Conservation (phyloP, 1,284 basidiomycete genomes). For the Apiotrichum montevideense region DNA sequence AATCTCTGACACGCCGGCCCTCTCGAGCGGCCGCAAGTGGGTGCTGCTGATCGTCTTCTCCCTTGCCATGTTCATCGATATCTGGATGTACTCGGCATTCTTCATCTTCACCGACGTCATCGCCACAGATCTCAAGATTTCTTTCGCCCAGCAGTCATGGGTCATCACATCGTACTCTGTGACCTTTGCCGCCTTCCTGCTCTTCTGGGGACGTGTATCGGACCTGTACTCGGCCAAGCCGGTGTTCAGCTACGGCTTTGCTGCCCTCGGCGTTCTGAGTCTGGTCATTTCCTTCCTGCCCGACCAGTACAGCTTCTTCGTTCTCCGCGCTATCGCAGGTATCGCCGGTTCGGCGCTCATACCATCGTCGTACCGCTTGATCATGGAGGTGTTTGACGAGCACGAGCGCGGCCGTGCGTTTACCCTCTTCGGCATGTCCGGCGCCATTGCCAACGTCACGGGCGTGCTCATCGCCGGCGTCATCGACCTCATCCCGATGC, state of each 20-base stretch:
- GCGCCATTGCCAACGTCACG: slow-evolving; percentile 39
- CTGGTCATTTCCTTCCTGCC: slow-evolving; percentile 33
- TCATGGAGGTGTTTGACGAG: slow-evolving; percentile 33
- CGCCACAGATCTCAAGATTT: slow-evolving; percentile 13
- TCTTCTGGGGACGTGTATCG: slow-evolving; percentile 35
- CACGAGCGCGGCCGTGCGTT: slow-evolving; percentile 33
- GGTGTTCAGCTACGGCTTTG: slow-evolving; percentile 31
- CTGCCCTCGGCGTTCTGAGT: slow-evolving; percentile 25
- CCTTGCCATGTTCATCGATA: slow-evolving; percentile 28
- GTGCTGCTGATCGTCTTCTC: slow-evolving; percentile 24
- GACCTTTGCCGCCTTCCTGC: slow-evolving; percentile 38
- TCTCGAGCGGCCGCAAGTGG: slow-evolving; percentile 18
- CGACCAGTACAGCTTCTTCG: slow-evolving; percentile 30
- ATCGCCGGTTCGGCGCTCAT: slow-evolving; percentile 30
- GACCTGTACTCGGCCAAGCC: slow-evolving; percentile 36
- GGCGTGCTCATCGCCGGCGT: slow-evolving; percentile 38
- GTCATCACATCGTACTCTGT: slow-evolving; percentile 33
- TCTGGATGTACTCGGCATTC: slow-evolving; percentile 23
- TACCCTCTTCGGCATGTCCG: slow-evolving; percentile 39
- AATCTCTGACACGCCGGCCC: slow-evolving; percentile 6
- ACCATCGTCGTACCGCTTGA: slow-evolving; percentile 42
- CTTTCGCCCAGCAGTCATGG: slow-evolving; percentile 15
- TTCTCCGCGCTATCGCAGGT: slow-evolving; percentile 32
- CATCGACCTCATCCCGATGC: slow-evolving; percentile 41
- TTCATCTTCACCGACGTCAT: slow-evolving; percentile 16